Evolutionary conservation across 306 rosid species (phyloP).

Genomic region (Herpetospermum pedunculosum): DNA sequence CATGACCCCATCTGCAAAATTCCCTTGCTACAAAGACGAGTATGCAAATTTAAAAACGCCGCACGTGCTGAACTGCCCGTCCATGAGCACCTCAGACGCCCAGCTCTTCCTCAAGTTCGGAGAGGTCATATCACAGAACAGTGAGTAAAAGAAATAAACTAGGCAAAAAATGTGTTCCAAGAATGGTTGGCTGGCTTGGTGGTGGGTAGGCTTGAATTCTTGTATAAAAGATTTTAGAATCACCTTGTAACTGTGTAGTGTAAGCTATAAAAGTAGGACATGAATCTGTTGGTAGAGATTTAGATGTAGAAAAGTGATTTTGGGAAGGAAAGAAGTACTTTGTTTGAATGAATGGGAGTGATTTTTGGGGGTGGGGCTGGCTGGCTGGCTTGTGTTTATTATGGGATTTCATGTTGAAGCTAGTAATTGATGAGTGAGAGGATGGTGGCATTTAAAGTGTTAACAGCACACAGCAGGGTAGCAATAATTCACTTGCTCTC

Average conservation of each 20-base stretch:
- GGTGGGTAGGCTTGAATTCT: background rate
- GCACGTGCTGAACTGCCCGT: constrained; percentile 58
- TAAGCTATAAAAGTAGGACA: constrained; percentile 3
- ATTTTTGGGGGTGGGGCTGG: background rate
- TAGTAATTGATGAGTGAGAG: constrained; percentile 6
- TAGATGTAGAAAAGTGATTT: background rate
- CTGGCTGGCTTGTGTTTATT: background rate
- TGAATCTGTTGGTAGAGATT: background rate
- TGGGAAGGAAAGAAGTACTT: background rate
- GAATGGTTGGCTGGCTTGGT: constrained; percentile 9
- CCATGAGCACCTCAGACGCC: constrained; percentile 88
- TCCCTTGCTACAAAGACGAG: constrained; percentile 61
- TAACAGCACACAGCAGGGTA: background rate
- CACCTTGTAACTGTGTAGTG: background rate
- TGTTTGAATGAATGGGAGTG: background rate
- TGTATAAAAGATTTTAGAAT: background rate
- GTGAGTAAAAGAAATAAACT: constrained; percentile 31
- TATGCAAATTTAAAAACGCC: constrained; percentile 74
- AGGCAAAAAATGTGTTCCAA: background rate
- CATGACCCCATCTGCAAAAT: constrained; percentile 28
- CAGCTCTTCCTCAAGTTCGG: constrained; percentile 86
- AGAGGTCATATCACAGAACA: constrained; percentile 86
- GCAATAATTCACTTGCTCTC: background rate
- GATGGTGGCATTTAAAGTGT: background rate
- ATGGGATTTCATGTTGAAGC: background rate